A percentile compares a stretch with the other conserved stretches of the same genome.
Conservation (phyloP, 495 filamentous ascomycete genomes). For the Pseudotulostoma volvatum region DNA sequence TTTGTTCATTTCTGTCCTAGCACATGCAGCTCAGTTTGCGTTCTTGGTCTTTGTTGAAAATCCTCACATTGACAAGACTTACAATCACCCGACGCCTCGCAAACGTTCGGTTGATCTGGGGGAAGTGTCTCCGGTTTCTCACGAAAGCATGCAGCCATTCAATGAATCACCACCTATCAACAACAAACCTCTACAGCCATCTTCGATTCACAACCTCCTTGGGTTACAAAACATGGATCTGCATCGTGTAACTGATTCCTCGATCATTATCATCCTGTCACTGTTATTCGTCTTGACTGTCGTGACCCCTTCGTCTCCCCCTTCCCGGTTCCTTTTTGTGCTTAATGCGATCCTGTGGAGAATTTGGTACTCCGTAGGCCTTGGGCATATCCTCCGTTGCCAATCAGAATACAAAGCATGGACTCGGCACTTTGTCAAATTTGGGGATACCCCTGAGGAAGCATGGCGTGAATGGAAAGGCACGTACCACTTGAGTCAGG, state of each 20-base stretch:
- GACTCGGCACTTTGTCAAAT: constrained; percentile 96
- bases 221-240: constrained; percentile 74
- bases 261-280: constrained; percentile 53
- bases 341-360: constrained; percentile 68
- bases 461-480: constrained; percentile 98
- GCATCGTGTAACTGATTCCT: constrained; percentile 68
- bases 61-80: constrained; percentile 95
- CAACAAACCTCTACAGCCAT: constrained; percentile 31
- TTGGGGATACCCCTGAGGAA: constrained; percentile 73
- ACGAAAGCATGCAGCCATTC: constrained; percentile 7
- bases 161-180: background rate
- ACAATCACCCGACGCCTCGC: constrained; percentile 75
- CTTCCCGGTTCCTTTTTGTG: constrained; percentile 64
- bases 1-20: constrained; percentile 85
- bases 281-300: constrained; percentile 58
- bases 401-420: constrained; percentile 84
- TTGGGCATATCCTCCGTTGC: constrained; percentile 66
- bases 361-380: constrained; percentile 79
- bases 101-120: constrained; percentile 32
- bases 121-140: constrained; percentile 17
- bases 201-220: constrained; percentile 61
- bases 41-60: constrained; percentile 86
- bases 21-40: constrained; percentile 85
- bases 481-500: constrained; percentile 81
- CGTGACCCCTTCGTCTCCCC: constrained; percentile 58